Evolutionary conservation across 257 asterid genomes (phyloP).

Genomic region (Solanum clarkiae): DNA sequence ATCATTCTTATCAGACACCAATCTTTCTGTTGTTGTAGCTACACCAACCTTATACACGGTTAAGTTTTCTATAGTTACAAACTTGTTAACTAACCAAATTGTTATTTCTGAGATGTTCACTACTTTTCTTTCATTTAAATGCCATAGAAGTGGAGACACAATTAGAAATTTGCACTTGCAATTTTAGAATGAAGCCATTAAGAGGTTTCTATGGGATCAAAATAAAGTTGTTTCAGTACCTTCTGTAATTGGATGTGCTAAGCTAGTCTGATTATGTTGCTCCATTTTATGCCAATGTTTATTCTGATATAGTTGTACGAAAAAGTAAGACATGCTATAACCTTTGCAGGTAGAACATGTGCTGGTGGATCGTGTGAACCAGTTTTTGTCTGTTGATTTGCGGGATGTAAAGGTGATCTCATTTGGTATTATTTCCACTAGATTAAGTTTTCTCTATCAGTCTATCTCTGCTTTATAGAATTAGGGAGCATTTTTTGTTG

Average conservation of each 20-base stretch:
- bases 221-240: neutral
- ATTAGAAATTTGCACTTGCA: neutral
- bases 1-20: neutral
- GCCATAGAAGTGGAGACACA: neutral
- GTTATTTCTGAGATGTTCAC: neutral
- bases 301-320: neutral
- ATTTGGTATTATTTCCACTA: neutral
- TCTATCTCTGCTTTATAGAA: neutral
- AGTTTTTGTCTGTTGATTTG: conserved; percentile 73
- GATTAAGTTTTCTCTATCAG: neutral
- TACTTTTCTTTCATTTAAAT: neutral
- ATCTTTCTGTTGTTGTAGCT: neutral
- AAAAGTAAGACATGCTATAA: conserved; percentile 4
- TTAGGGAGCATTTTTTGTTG: neutral
- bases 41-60: neutral
- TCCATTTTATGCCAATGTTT: neutral
- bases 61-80: neutral
- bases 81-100: neutral
- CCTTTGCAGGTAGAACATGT: conserved; percentile 87
- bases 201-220: neutral
- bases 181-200: neutral
- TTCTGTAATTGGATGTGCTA: neutral
- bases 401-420: conserved; percentile 79
- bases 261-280: neutral
- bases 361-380: conserved; percentile 82